These are phyloP conservation scores for Penicillium decumbens DNA, from an alignment of 2,329 filamentous ascomycete species.

Conservation along the genomic window DNA sequence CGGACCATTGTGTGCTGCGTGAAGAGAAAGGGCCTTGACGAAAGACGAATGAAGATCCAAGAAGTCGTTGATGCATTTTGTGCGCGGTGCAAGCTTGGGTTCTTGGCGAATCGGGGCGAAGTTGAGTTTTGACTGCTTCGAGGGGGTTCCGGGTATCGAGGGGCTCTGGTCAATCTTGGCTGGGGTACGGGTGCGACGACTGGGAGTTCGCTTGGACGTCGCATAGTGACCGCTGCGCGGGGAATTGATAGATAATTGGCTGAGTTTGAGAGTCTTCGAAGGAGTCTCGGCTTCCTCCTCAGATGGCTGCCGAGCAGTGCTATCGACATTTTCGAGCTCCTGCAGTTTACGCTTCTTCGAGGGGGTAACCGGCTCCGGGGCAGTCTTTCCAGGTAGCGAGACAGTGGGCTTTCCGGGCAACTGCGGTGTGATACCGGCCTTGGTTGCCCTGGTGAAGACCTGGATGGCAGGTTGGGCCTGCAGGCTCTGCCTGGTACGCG, in stretches of 20 bases:
- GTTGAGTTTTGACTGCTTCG: slow-evolving; percentile 25
- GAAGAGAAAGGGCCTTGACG: slow-evolving; percentile 62
- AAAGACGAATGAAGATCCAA: slow-evolving; percentile 63
- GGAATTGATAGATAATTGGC: slow-evolving; percentile 30
- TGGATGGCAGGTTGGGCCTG: slow-evolving; percentile 40
- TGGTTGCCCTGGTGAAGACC: slow-evolving; percentile 44
- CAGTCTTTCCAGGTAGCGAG: slow-evolving; percentile 26
- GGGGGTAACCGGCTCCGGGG: slow-evolving; percentile 31
- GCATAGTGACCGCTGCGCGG: slow-evolving; percentile 31
- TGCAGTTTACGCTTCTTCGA: slow-evolving; percentile 41
- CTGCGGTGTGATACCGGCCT: slow-evolving; percentile 34
- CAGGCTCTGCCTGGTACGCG: slow-evolving; percentile 28
- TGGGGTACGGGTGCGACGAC: slow-evolving; percentile 50
- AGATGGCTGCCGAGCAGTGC: slow-evolving; percentile 8
- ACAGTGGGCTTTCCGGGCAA: slow-evolving; percentile 12
- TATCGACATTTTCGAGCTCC: slow-evolving; percentile 33
- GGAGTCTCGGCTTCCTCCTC: slow-evolving; percentile 25
- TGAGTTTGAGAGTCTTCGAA: slow-evolving; percentile 34
- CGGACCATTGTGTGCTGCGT: slow-evolving; percentile 64
- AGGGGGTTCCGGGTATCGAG: slow-evolving; percentile 23
- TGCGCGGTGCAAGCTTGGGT: slow-evolving; percentile 26
- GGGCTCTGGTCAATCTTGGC: slow-evolving; percentile 12
- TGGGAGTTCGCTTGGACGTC: slow-evolving; percentile 21
- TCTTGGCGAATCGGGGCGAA: slow-evolving; percentile 15
- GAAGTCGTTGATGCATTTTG: slow-evolving; percentile 47